A percentile compares a stretch with the other conserved stretches of the same genome.
Conservation (phyloP, 2,329 filamentous ascomycete genomes). For the Penicillium sp. region DNA sequence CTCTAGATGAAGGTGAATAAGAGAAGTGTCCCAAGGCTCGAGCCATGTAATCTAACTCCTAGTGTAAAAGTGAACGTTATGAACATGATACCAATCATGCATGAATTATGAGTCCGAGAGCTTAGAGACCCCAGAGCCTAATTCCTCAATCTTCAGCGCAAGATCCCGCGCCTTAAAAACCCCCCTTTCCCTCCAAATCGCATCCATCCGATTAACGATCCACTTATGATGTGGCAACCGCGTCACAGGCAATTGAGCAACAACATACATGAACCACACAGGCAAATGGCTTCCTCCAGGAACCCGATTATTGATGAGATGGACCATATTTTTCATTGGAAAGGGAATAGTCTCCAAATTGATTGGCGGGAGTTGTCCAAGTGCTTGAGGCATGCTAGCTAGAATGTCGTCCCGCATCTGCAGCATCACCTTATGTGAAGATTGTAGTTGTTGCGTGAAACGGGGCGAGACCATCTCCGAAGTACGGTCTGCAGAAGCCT, state of each 20-base stretch:
- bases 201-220: not conserved
- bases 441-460: not conserved
- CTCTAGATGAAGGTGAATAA: no score
- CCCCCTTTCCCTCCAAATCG: not conserved
- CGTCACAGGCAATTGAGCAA: not conserved
- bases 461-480: not conserved
- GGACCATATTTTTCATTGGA: not conserved
- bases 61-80: no score
- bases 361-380: not conserved
- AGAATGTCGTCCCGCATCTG: not conserved
- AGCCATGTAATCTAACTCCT: no score
- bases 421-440: not conserved
- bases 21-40: no score
- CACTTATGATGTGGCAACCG: not conserved
- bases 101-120: no score
- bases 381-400: not conserved
- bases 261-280: not conserved
- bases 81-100: no score
- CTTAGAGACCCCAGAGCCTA: not conserved
- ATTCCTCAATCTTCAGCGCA: not conserved
- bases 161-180: not conserved
- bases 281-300: not conserved
- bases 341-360: not conserved
- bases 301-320: not conserved
- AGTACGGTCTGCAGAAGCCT: not conserved